Evolutionary conservation across 2,329 filamentous ascomycete species (phyloP), one percentile per base, ranked within the genome.

Genomic region (Colletotrichum sp.): DNA sequence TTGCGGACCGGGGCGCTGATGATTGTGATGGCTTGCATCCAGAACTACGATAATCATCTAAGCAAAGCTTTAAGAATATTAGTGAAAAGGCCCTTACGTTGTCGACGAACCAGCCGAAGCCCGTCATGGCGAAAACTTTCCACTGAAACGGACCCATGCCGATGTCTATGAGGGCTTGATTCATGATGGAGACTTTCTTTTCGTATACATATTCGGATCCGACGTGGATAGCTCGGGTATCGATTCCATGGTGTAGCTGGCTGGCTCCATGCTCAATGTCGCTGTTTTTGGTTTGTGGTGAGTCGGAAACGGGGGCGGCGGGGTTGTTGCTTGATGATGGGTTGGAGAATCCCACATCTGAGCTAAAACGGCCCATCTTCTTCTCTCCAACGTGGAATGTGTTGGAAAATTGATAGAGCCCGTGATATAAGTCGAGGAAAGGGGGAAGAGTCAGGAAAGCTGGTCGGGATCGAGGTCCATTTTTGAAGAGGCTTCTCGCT

Each of bases 21-120:
- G 64, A 80, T 80, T 44, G 79, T 81, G 67, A 82, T 80, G 24
- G 80, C 80, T 76, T 82, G 81, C 77, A 81, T 81, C 81, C 79
- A 81, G 63, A 80, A 78, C 71, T 48, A 76, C 62, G n/a, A n/a
- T n/a, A n/a, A n/a, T n/a, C n/a, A n/a, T n/a, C n/a, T n/a, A n/a
- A n/a, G n/a, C n/a, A n/a, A n/a, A n/a, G n/a, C n/a, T n/a, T n/a
- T n/a, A n/a, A n/a, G n/a, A n/a, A n/a, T n/a, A n/a, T n/a, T n/a
- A n/a, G n/a, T n/a, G n/a, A n/a, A n/a, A n/a, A n/a, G n/a, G 28
- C 6, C 32, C 77, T 67, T 34, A 80, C 79, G 18, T 79, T 79
- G 55, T 80, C 79, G 3, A 80, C 78, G 18, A 80, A 79, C 79
- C 79, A 80, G n/a, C 79, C 79, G 68, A 80, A 80, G n/a, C 79